Base-by-base conservation (phyloP, 768 basidiomycete species). In the Collybia sp. region DNA sequence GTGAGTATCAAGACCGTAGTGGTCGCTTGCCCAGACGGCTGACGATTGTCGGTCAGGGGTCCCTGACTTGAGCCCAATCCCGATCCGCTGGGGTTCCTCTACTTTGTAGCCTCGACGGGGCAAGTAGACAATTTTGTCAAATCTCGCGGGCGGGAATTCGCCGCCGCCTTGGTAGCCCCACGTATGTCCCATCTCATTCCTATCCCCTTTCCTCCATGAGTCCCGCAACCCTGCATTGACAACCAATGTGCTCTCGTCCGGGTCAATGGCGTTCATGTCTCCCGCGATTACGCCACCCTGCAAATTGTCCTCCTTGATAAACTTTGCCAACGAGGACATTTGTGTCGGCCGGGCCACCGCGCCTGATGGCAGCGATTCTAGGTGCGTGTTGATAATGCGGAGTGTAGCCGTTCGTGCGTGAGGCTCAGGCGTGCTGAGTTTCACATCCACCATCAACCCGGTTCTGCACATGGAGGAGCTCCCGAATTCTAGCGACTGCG, bases 301-400 rank as follows among this genome's bases (percentile, higher is more conserved):
- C 12, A 83, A 58, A 0, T 62, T 63, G 10, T 66, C 61, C 47
- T 72, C 70, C 55, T 67, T 70, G 54, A 88, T 56, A 57, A 78
- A 59, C 17, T 71, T 64, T 12, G 75, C 68, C 43, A 83, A 70
- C 37, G 80, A 62, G 32, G 63, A 60, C 53, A 88, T 50, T 64
- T 89, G 86, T 43, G 59, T 60, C 12, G 75, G 73, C 20, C 72
- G 58, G 49, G 70, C 64, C 8, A 47, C 33, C 16, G 52, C 50
- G n/a, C 82, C 83, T 0, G 42, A 12, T 0, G 70, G 66, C 42
- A 83, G 56, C 10, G 84, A 85, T 63, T 90, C 88, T 41, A 90
- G 67, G 56, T 90, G 87, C 18, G 85, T 86, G 58, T 88, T 89
- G 19, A 78, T 76, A 34, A 88, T 64, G 20, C 85, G 72, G 50